Percentiles rank a stretch among this genome's conserved stretches.
phyloP scores from a whole-genome alignment of 179 eudicot genomes.

The Silene coronaria region DNA sequence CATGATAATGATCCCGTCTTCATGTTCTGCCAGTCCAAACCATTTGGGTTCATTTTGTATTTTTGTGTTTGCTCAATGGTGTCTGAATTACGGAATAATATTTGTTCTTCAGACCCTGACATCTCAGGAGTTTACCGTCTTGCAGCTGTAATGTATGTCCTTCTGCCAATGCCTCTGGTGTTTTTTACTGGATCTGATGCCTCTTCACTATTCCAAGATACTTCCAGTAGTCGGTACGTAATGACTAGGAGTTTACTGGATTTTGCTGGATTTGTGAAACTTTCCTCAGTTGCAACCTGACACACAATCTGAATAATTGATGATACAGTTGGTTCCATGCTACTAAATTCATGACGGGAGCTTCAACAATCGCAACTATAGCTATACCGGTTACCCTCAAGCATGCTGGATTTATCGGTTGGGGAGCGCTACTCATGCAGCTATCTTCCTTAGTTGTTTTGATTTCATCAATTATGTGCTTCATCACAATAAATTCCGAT shows the following conservation, averaged over 20 bases:
- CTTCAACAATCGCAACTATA: constrained; percentile 79
- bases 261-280: no score
- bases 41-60: no score
- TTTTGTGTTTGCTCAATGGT: not conserved
- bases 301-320: no score
- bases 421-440: constrained; percentile 85
- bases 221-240: constrained; percentile 57
- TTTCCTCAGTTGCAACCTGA: no score
- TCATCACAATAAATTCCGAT: constrained; percentile 45
- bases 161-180: constrained; percentile 90
- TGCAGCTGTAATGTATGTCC: constrained; percentile 82
- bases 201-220: constrained; percentile 53
- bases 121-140: constrained; percentile 3
- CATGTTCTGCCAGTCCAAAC: no score
- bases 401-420: constrained; percentile 79
- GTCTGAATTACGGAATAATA: no score
- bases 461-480: constrained; percentile 56
- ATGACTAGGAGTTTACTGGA: no score
- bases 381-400: constrained; percentile 81
- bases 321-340: no score
- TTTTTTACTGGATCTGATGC: constrained; percentile 80
- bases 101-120: no score
- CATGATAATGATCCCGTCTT: no score
- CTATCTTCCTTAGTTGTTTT: constrained; percentile 66
- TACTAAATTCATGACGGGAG: constrained; percentile 88